These are phyloP conservation scores for Trametes coccinea DNA, from an alignment of 768 basidiomycete species.

Conservation along the genomic window DNA sequence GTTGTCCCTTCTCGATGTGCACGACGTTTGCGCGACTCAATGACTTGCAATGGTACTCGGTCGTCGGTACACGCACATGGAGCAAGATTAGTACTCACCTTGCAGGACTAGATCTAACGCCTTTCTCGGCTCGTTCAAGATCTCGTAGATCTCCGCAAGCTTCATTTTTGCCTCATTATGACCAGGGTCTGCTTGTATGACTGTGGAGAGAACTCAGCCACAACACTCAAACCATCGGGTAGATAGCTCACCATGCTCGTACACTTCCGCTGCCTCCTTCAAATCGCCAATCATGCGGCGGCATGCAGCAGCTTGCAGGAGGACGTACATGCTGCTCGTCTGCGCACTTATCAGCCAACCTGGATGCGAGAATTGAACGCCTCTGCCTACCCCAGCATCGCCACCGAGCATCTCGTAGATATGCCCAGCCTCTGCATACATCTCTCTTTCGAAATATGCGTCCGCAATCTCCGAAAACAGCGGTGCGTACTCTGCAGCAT, in stretches of 20 bases:
- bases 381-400: slow-evolving; percentile 57
- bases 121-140: slow-evolving; percentile 72
- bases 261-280: slow-evolving; percentile 77
- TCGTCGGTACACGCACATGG: not conserved
- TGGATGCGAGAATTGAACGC: not conserved
- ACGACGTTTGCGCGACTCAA: slow-evolving; percentile 35
- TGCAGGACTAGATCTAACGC: slow-evolving; percentile 84
- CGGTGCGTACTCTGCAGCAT: slow-evolving; percentile 73
- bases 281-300: slow-evolving; percentile 74
- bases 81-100: slow-evolving; percentile 46
- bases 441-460: slow-evolving; percentile 72
- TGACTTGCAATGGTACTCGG: slow-evolving; percentile 28
- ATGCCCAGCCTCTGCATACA: slow-evolving; percentile 77
- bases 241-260: slow-evolving; percentile 65
- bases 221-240: not conserved
- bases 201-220: slow-evolving; percentile 39
- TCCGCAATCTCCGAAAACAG: slow-evolving; percentile 85
- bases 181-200: slow-evolving; percentile 69
- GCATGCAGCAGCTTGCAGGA: slow-evolving; percentile 81
- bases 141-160: slow-evolving; percentile 88
- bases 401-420: slow-evolving; percentile 80
- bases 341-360: slow-evolving; percentile 30
- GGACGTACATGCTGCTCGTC: slow-evolving; percentile 73
- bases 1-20: slow-evolving; percentile 19
- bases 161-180: slow-evolving; percentile 87